These are phyloP conservation scores for Candida manassasensis DNA, from an alignment of 805 yeast species.

Conservation along the genomic window DNA sequence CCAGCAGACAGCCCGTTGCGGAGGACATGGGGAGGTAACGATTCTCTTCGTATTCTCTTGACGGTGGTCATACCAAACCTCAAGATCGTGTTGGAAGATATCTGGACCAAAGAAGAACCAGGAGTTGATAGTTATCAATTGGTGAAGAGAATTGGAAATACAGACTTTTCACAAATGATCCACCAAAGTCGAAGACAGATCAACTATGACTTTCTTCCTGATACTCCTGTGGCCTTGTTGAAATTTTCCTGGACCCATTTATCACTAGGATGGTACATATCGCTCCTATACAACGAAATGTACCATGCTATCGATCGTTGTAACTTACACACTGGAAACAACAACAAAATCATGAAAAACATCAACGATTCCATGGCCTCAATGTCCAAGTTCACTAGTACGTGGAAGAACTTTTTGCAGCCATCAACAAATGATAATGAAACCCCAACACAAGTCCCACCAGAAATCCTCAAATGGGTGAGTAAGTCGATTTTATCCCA, in stretches of 20 bases:
- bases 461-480: slow-evolving; percentile 16
- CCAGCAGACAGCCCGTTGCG: slow-evolving; percentile 47
- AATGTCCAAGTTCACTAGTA: slow-evolving; percentile 35
- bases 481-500: slow-evolving; percentile 28
- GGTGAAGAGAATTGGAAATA: slow-evolving; percentile 38
- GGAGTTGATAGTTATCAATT: slow-evolving; percentile 23
- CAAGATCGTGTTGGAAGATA: slow-evolving; percentile 22
- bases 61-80: slow-evolving; percentile 36
- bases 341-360: slow-evolving; percentile 36
- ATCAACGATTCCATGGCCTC: slow-evolving; percentile 29
- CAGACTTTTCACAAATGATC: slow-evolving; percentile 24
- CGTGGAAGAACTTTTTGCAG: slow-evolving; percentile 33
- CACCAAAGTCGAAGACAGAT: slow-evolving; percentile 23
- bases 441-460: slow-evolving; percentile 6
- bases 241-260: slow-evolving; percentile 57
- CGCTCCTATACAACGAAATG: slow-evolving; percentile 58
- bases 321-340: slow-evolving; percentile 17
- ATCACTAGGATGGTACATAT: slow-evolving; percentile 73
- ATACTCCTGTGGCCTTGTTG: slow-evolving; percentile 39
- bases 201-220: slow-evolving; percentile 40
- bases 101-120: slow-evolving; percentile 19
- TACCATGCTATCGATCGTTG: slow-evolving; percentile 28
- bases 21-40: slow-evolving; percentile 54
- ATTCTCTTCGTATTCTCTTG: slow-evolving; percentile 40
- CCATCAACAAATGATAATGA: slow-evolving; percentile 6